Evolutionary conservation across 2,329 filamentous ascomycete species (phyloP).

Genomic region (Aspergillus ochraceus): DNA sequence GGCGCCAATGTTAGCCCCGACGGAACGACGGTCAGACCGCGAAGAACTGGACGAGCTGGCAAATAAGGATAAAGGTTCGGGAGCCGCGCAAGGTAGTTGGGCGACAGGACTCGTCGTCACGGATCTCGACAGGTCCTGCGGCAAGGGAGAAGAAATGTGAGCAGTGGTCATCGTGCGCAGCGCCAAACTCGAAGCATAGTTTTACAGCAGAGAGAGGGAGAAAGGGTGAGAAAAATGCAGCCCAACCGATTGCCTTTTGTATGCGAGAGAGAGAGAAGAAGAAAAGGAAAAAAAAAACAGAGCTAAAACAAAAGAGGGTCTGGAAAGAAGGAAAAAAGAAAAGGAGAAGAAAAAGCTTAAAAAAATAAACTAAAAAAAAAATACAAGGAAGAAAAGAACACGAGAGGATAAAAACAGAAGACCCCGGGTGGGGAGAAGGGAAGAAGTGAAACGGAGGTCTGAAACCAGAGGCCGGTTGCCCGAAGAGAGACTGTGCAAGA

Average conservation of each 20-base stretch:
- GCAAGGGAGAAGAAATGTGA: constrained; percentile 28
- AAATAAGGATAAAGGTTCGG: constrained; percentile 22
- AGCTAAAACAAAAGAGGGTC: background rate
- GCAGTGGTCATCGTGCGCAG: constrained; percentile 29
- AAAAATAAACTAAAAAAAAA: constrained; percentile 1
- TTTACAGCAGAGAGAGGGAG: background rate
- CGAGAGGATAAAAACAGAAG: background rate
- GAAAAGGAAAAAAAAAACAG: background rate
- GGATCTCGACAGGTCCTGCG: constrained; percentile 30
- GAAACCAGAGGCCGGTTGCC: background rate
- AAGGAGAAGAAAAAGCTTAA: constrained; percentile 3
- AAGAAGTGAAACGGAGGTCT: background rate
- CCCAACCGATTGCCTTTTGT: constrained; percentile 1
- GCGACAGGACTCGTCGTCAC: constrained; percentile 18
- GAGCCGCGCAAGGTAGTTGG: constrained; percentile 21
- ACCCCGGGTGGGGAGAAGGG: background rate
- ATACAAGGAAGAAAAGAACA: constrained; percentile 8
- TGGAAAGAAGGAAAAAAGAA: constrained; percentile 1
- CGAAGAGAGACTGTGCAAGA: constrained; percentile 6
- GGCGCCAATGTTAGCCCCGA: constrained; percentile 17
- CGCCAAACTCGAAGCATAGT: constrained; percentile 19
- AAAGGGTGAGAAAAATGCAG: background rate
- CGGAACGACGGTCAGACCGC: constrained; percentile 25
- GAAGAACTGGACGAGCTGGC: constrained; percentile 25
- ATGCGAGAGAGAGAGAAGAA: background rate